Evolutionary conservation across 768 basidiomycete species (phyloP).

Genomic region (Mrakia frigida): DNA sequence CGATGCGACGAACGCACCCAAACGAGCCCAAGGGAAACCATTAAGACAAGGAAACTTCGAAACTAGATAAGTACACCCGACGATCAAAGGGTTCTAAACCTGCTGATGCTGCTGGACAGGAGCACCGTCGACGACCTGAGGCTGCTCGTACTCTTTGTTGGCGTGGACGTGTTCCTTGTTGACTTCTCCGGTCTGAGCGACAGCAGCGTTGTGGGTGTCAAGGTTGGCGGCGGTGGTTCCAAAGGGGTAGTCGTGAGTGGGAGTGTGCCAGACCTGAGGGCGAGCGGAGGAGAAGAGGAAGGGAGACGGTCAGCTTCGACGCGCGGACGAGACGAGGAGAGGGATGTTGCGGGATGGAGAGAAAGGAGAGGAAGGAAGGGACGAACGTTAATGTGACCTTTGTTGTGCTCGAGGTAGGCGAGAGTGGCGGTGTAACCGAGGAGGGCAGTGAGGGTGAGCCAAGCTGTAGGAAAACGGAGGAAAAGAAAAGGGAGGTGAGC

Average conservation of each 20-base stretch:
- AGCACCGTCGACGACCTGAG: not conserved
- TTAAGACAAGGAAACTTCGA: too few species aligned
- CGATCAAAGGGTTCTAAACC: too few species aligned
- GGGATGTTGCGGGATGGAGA: not conserved
- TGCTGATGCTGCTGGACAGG: too few species aligned
- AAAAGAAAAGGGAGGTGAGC: not conserved
- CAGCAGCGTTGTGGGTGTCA: not conserved
- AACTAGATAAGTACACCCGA: too few species aligned
- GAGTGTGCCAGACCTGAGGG: not conserved
- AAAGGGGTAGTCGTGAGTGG: not conserved
- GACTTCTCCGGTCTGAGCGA: not conserved
- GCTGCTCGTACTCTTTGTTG: not conserved
- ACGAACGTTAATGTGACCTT: not conserved
- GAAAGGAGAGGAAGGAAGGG: not conserved
- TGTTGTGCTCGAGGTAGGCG: not conserved
- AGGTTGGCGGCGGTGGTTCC: not conserved
- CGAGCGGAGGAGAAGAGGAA: not conserved
- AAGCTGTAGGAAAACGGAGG: not conserved
- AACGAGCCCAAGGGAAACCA: too few species aligned
- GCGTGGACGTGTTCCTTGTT: not conserved
- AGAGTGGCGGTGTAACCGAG: conserved; percentile 2
- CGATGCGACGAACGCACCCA: too few species aligned
- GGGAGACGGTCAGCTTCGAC: not conserved
- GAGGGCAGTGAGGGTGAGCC: not conserved
- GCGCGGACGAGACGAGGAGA: not conserved